Evolutionary conservation across 306 rosid genomes (phyloP).

Genomic region (Nissolia schottii): DNA sequence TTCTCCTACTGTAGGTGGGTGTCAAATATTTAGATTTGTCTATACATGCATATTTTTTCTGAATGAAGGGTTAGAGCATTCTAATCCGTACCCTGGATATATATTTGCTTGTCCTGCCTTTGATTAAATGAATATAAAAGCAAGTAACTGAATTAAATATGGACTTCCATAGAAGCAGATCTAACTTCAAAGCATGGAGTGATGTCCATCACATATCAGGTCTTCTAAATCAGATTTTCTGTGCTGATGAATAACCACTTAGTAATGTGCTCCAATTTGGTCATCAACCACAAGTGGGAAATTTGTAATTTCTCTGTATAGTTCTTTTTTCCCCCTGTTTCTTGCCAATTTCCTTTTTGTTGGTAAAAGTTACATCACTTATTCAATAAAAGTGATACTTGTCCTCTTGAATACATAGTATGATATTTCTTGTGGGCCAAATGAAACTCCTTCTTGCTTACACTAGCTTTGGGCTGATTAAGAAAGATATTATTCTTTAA

Average conservation of each 20-base stretch:
- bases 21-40: constrained; percentile 7
- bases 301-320: neutral
- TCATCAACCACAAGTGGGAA: neutral
- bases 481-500: neutral
- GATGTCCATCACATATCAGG: neutral
- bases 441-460: neutral
- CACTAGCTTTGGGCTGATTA: neutral
- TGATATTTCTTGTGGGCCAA: neutral
- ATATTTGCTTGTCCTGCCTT: neutral
- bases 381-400: neutral
- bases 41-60: neutral
- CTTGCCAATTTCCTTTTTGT: neutral
- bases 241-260: neutral
- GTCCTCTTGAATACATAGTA: neutral
- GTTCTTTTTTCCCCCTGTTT: neutral
- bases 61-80: neutral
- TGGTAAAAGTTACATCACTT: neutral
- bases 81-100: neutral
- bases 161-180: neutral
- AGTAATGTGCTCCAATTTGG: neutral
- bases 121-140: neutral
- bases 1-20: constrained; percentile 78
- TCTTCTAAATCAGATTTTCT: neutral
- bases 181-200: neutral
- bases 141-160: neutral